These are phyloP conservation scores for Betula pendula DNA, from an alignment of 306 rosid species.

Conservation along the genomic window DNA sequence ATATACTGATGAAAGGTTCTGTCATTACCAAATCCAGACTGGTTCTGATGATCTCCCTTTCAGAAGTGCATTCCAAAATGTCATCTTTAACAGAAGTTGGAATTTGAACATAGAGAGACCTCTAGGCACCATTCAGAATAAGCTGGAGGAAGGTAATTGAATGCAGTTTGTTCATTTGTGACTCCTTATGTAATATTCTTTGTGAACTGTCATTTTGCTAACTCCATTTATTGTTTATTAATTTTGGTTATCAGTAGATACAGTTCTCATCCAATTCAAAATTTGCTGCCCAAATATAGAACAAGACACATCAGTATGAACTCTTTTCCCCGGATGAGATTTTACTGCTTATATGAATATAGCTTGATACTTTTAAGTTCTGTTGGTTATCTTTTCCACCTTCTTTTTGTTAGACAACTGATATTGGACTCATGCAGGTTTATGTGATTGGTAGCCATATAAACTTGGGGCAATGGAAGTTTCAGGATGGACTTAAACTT, in stretches of 20 bases:
- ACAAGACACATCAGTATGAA: constrained; percentile 67
- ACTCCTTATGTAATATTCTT: constrained; percentile 16
- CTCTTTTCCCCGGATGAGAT: constrained; percentile 20
- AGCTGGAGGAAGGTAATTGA: constrained; percentile 55
- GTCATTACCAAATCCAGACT: constrained; percentile 48
- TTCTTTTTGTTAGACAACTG: constrained; percentile 21
- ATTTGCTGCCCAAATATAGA: constrained; percentile 74
- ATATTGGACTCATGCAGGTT: constrained; percentile 51
- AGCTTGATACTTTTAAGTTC: not conserved
- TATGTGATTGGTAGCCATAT: constrained; percentile 67
- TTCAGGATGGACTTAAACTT: constrained; percentile 69
- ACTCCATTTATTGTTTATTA: constrained; percentile 19
- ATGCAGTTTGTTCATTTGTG: constrained; percentile 13
- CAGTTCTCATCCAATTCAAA: constrained; percentile 68
- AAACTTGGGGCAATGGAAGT: constrained; percentile 82
- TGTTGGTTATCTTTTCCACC: constrained; percentile 16
- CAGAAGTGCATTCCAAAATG: constrained; percentile 82
- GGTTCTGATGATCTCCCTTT: constrained; percentile 83
- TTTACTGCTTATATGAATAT: constrained; percentile 17
- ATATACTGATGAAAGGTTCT: constrained; percentile 28
- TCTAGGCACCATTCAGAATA: constrained; percentile 43
- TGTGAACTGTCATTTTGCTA: constrained; percentile 25
- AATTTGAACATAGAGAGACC: constrained; percentile 43
- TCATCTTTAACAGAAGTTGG: constrained; percentile 58
- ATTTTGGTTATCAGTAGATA: constrained; percentile 49